Conservation (phyloP, 768 basidiomycete genomes). For the Suillus hirtellus region DNA sequence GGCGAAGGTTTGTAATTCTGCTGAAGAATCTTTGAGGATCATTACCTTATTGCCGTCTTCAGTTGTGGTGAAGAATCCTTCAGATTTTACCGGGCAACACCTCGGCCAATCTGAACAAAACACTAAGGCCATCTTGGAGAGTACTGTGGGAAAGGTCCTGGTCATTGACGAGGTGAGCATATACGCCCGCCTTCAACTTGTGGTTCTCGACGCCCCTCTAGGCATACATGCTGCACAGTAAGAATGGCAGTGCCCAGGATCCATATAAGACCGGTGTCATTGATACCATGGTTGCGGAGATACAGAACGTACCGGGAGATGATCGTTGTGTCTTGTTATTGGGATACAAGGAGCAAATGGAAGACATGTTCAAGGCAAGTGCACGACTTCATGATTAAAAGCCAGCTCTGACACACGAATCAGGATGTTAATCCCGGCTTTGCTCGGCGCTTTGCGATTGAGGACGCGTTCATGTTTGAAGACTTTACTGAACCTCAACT, state of each 20-base stretch:
- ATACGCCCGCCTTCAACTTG: conserved; percentile 9
- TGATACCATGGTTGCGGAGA: conserved; percentile 74
- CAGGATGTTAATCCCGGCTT: conserved; percentile 74
- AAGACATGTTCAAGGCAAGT: conserved; percentile 71
- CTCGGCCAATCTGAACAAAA: conserved; percentile 65
- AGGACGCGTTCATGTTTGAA: conserved; percentile 67
- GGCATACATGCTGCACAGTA: conserved; percentile 68
- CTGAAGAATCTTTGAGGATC: background rate
- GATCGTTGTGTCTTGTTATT: conserved; percentile 67
- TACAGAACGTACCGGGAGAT: conserved; percentile 68
- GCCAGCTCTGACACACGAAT: background rate
- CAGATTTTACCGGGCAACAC: conserved; percentile 61
- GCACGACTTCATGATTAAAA: background rate
- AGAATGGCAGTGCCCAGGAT: conserved; percentile 39
- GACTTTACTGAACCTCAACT: conserved; percentile 61
- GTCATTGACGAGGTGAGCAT: conserved; percentile 64
- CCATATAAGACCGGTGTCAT: conserved; percentile 68
- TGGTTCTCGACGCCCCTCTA: conserved; percentile 24
- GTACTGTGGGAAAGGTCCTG: conserved; percentile 62
- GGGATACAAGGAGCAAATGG: conserved; percentile 66
- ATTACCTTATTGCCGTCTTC: background rate
- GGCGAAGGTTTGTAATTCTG: conserved; percentile 53
- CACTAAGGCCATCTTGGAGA: conserved; percentile 62
- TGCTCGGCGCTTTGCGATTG: conserved; percentile 65
- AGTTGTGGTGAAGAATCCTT: conserved; percentile 69